phyloP scores from a whole-genome alignment of 805 yeast genomes.

The Scheffersomyces stipitis region DNA sequence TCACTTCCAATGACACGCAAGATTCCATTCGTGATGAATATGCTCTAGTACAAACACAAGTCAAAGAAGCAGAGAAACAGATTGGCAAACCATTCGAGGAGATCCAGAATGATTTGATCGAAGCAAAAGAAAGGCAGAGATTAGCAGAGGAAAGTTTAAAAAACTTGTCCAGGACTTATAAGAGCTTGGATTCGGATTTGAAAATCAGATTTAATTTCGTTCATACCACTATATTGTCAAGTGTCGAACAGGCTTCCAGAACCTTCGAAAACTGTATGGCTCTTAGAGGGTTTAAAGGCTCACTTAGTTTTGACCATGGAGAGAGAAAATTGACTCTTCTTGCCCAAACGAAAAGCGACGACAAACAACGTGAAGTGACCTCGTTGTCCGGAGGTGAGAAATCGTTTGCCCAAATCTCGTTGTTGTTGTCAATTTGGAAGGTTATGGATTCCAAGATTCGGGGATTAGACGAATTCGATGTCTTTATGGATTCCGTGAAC shows the following conservation, averaged over 20 bases:
- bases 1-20: slow-evolving; percentile 39
- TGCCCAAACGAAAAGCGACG: slow-evolving; percentile 62
- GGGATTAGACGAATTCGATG: slow-evolving; percentile 96
- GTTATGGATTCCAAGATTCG: slow-evolving; percentile 85
- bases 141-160: slow-evolving; percentile 42
- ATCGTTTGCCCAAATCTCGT: slow-evolving; percentile 87
- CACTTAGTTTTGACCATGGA: slow-evolving; percentile 60
- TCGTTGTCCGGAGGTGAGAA: slow-evolving; percentile 97
- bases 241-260: slow-evolving; percentile 29
- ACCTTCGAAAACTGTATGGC: slow-evolving; percentile 59
- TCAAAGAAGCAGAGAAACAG: slow-evolving; percentile 51
- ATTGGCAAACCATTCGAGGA: slow-evolving; percentile 58
- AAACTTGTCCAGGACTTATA: slow-evolving; percentile 28
- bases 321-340: slow-evolving; percentile 52
- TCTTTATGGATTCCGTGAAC: slow-evolving; percentile 93
- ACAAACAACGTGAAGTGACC: slow-evolving; percentile 64
- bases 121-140: slow-evolving; percentile 42
- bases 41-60: slow-evolving; percentile 42
- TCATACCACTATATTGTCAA: slow-evolving; percentile 30
- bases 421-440: slow-evolving; percentile 87
- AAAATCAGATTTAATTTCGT: slow-evolving; percentile 31
- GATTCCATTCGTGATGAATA: slow-evolving; percentile 53
- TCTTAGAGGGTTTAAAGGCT: slow-evolving; percentile 73
- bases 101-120: slow-evolving; percentile 48
- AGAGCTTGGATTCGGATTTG: slow-evolving; percentile 28